Base-by-base conservation (phyloP, 2,329 filamentous ascomycete genomes). In the Paracamarosporium sp. region DNA sequence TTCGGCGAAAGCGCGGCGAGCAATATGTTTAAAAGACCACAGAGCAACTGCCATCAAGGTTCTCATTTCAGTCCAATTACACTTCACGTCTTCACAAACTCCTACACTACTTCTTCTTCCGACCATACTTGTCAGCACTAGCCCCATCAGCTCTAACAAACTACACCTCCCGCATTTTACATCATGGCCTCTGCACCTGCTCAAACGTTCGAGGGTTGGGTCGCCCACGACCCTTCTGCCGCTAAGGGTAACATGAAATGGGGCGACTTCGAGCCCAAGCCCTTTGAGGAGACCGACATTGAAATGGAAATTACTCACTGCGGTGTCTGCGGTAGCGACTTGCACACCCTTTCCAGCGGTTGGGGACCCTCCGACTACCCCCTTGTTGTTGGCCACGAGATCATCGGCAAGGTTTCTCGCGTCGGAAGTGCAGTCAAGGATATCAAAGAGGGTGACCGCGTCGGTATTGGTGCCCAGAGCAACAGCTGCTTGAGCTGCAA, bases 221-320 rank as follows among this genome's bases (percentile, higher is more conserved):
- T 85, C 68, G 84, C 81, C 66, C 78, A 82, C 22, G 81, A 83
- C 71, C 67, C 77, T 24, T 76, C 77, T 56, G 74, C 82, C 27
- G 80, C 74, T 53, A 70, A 85, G 40, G 84, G 84, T 59, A 84
- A 85, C 59, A 83, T 85, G 82, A 75, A 79, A 54, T 85, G 83
- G 83, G 76, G 80, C 56, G 75, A 73, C 46, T 81, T 75, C 62
- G 65, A 72, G 53, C 77, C 77, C 38, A 80, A 80, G 71, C 67
- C 73, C 3, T 72, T 70, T 47, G 90, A 88, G 64, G 90, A 93
- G 73, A 86, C 91, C 76, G 92, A 96, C 35, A 65, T 72, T 61
- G 70, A 74, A 53, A 72, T 77, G 60, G 56, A 70, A 8, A 75
- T 76, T 56, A 63, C 66, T 63, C 88, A 66, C 59, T 75, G 73